These are phyloP conservation scores for Hibiscus mutabilis DNA, from an alignment of 345 rosid genomes.

Conservation along the genomic window DNA sequence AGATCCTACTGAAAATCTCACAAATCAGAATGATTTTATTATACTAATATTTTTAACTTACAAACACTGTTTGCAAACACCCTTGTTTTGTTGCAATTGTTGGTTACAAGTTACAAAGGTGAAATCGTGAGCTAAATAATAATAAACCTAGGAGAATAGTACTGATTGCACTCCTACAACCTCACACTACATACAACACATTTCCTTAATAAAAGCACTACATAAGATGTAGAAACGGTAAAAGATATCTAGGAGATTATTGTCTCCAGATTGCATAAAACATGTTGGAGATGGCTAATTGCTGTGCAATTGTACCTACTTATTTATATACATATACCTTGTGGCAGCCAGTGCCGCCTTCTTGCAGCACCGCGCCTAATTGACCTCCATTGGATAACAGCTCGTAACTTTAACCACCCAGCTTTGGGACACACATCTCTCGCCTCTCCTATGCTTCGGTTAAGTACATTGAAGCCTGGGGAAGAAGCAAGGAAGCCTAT, in stretches of 20 bases:
- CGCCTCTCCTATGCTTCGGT: not conserved
- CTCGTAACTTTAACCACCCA: conserved; percentile 69
- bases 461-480: not conserved
- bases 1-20: not conserved
- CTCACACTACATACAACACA: not conserved
- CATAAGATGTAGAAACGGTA: not conserved
- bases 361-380: conserved; percentile 8
- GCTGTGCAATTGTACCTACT: not conserved
- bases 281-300: not conserved
- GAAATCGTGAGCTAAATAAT: not conserved
- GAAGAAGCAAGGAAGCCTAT: conserved; percentile 16
- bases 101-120: not conserved
- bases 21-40: not conserved
- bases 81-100: not conserved
- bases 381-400: conserved; percentile 38
- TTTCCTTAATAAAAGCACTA: not conserved
- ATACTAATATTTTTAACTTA: not conserved
- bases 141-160: not conserved
- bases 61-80: not conserved
- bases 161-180: not conserved
- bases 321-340: conserved; percentile 21
- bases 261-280: not conserved
- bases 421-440: conserved; percentile 24
- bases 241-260: not conserved
- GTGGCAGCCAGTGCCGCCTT: conserved; percentile 19